phyloP scores from a whole-genome alignment of 495 filamentous ascomycete genomes.

The Tuber umbilicatum region DNA sequence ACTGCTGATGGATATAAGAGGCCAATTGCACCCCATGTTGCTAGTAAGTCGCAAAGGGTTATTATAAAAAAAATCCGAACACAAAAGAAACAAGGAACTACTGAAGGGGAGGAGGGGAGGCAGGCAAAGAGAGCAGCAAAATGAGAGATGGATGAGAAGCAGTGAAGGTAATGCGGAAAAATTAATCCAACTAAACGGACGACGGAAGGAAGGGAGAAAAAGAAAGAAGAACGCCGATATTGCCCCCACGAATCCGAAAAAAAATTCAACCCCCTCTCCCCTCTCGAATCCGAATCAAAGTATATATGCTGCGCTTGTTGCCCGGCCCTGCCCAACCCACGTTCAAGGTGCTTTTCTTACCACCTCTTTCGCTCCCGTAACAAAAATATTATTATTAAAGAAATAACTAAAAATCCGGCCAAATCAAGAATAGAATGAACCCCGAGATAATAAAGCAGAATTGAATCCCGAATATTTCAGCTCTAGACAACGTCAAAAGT shows the following conservation, averaged over 20 bases:
- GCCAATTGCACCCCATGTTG: conserved; percentile 24
- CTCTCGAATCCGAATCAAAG: conserved; percentile 31
- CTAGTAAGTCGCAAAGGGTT: conserved; percentile 18
- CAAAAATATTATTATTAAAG: conserved; percentile 12
- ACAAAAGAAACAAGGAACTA: conserved; percentile 17
- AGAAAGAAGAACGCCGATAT: conserved; percentile 35
- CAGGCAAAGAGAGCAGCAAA: conserved; percentile 24
- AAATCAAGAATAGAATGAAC: conserved; percentile 18
- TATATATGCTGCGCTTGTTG: conserved; percentile 34
- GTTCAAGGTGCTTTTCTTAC: conserved; percentile 15
- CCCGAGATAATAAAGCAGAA: conserved; percentile 8
- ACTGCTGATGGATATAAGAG: conserved; percentile 13
- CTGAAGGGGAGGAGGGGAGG: conserved; percentile 11
- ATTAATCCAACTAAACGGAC: not conserved
- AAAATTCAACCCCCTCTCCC: not conserved
- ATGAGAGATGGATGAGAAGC: conserved; percentile 23
- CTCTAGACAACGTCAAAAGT: not conserved
- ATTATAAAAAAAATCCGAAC: not conserved
- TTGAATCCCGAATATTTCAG: not conserved
- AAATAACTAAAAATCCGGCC: conserved; percentile 12
- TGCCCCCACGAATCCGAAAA: conserved; percentile 31
- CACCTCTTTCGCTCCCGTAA: conserved; percentile 19
- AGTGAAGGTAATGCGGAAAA: not conserved
- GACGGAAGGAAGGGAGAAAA: conserved; percentile 1
- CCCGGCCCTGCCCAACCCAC: conserved; percentile 8